Conservation (phyloP, 495 filamentous ascomycete genomes). For the Podospora conica region DNA sequence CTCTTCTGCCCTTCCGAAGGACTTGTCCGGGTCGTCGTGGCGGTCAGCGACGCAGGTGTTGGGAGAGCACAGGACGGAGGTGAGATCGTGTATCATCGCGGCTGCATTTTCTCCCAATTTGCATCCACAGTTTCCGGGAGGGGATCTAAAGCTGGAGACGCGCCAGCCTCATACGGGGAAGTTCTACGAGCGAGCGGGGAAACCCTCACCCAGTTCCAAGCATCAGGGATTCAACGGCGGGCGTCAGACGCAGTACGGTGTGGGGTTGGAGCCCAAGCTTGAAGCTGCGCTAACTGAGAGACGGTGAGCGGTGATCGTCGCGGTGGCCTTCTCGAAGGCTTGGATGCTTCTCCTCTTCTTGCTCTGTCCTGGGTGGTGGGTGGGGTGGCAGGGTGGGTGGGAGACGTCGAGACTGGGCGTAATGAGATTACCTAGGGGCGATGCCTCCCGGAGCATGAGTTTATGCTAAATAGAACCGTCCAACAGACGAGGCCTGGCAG, state of each 20-base stretch:
- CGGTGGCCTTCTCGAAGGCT: slow-evolving; percentile 4
- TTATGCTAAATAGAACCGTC: slow-evolving; percentile 30
- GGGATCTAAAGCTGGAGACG: slow-evolving; percentile 1
- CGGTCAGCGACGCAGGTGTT: neutral
- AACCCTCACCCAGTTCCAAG: neutral
- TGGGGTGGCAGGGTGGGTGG: no score
- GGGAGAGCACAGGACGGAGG: no score
- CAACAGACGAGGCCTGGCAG: slow-evolving; percentile 17
- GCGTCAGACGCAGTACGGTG: neutral
- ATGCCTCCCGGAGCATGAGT: slow-evolving; percentile 22
- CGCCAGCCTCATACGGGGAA: slow-evolving; percentile 4
- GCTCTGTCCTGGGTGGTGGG: slow-evolving; percentile 7
- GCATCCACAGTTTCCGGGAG: neutral
- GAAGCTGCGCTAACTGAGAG: neutral
- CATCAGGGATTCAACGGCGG: neutral
- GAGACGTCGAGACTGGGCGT: slow-evolving; percentile 12
- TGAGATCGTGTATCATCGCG: neutral
- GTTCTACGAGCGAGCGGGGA: slow-evolving; percentile 5
- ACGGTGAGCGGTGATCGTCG: neutral
- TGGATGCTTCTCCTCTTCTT: slow-evolving; percentile 18
- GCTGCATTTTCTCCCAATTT: neutral
- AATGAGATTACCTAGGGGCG: slow-evolving; percentile 27
- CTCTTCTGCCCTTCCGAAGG: neutral
- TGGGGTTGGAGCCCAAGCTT: slow-evolving; percentile 10
- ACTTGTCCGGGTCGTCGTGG: neutral